Percentiles rank a stretch among this genome's conserved stretches.
Evolutionary conservation across 1,139 yeast genomes (phyloP).

Genomic region (Nakaseomyces glabratus): DNA sequence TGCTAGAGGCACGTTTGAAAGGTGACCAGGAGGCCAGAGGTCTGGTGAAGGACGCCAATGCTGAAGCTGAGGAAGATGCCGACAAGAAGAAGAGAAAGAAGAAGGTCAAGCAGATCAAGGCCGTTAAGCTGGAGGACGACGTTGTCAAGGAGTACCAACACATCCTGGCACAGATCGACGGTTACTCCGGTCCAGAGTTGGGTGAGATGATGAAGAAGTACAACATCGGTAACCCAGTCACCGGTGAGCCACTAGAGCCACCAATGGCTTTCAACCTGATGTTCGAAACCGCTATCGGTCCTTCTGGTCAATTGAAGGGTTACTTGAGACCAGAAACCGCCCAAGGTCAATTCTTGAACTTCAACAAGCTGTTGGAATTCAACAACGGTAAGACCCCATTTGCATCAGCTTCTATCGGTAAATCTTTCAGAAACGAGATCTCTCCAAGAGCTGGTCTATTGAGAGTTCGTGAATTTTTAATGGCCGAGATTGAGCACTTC

Average conservation of each 20-base stretch:
- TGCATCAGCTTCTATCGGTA: conserved; percentile 97
- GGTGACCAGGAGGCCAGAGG: conserved; percentile 97
- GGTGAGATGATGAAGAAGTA: conserved; percentile 79
- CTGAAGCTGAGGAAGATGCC: conserved; percentile 55
- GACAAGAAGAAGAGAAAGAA: conserved; percentile 82
- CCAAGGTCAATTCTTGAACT: conserved; percentile 97
- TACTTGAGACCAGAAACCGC: conserved; percentile 98
- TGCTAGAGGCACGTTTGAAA: conserved; percentile 85
- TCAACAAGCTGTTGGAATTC: conserved; percentile 83
- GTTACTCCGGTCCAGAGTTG: conserved; percentile 83
- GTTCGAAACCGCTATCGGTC: conserved; percentile 99
- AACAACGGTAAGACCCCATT: conserved; percentile 97
- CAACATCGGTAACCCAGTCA: conserved; percentile 83
- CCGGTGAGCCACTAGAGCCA: conserved; percentile 75
- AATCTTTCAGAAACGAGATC: conserved; percentile 97
- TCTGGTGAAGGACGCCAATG: conserved; percentile 42
- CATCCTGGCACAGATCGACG: conserved; percentile 89
- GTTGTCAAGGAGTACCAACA: conserved; percentile 73
- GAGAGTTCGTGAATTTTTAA: conserved; percentile 95
- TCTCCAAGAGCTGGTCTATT: conserved; percentile 96
- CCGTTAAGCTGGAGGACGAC: conserved; percentile 73
- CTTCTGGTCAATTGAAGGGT: conserved; percentile 93
- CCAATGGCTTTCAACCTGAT: conserved; percentile 95
- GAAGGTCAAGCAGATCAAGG: conserved; percentile 93
- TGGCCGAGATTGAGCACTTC: conserved; percentile 99